Conservation (phyloP, 176 grass and related monocot genomes). For the Eragrostis nindensis region DNA sequence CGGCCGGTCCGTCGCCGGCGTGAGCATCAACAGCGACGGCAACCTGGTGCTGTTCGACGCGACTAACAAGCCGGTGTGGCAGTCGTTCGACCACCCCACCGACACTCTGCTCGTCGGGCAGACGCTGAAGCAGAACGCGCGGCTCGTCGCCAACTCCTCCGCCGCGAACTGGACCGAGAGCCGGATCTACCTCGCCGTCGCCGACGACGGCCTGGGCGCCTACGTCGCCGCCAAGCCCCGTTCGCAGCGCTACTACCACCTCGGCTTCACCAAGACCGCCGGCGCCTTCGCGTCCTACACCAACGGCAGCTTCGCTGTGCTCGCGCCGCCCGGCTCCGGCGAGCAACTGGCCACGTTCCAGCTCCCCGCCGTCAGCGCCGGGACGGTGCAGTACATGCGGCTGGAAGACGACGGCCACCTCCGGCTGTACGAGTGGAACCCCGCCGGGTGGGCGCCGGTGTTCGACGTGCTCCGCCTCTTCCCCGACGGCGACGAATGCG, state of each 20-base stretch:
- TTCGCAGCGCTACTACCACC: constrained; percentile 39
- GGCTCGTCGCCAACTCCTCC: constrained; percentile 37
- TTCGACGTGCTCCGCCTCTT: constrained; percentile 42
- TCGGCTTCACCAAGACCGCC: neutral
- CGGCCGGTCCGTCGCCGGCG: constrained; percentile 13
- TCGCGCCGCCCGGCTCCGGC: neutral
- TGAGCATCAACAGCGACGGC: constrained; percentile 32
- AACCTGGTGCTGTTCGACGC: constrained; percentile 50
- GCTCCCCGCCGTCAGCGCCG: neutral
- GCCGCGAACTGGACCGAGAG: constrained; percentile 1
- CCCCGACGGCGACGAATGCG: constrained; percentile 40
- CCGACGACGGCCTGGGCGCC: constrained; percentile 16
- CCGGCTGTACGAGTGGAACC: constrained; percentile 47
- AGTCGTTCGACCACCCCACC: constrained; percentile 60
- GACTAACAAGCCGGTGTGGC: constrained; percentile 31
- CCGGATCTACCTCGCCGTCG: constrained; percentile 39
- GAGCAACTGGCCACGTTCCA: neutral
- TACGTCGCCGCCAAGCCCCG: constrained; percentile 37
- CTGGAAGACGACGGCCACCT: constrained; percentile 60
- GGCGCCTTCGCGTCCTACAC: constrained; percentile 35
- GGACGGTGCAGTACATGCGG: constrained; percentile 54
- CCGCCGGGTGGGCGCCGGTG: constrained; percentile 25
- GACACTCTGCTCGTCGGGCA: constrained; percentile 51
- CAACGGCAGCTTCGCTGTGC: constrained; percentile 42
- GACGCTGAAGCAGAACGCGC: constrained; percentile 4